These are phyloP conservation scores for Cladosporium velox DNA, from an alignment of 2,329 filamentous ascomycete species.

Conservation along the genomic window DNA sequence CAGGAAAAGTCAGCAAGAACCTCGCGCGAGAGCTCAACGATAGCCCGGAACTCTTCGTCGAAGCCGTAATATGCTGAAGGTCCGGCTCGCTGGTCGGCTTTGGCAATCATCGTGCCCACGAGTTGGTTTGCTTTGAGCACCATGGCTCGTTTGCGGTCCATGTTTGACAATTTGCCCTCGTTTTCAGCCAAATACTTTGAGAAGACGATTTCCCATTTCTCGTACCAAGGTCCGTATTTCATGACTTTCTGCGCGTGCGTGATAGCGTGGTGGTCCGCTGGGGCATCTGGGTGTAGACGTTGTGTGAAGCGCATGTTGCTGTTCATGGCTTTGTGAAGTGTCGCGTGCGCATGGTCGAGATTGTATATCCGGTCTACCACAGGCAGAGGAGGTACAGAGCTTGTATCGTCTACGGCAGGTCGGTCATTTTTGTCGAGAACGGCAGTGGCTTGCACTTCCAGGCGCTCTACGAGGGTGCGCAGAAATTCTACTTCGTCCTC, in stretches of 20 bases:
- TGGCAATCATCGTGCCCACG: constrained; percentile 37
- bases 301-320: constrained; percentile 39
- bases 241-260: constrained; percentile 36
- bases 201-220: constrained; percentile 35
- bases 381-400: constrained; percentile 31
- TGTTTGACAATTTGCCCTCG: constrained; percentile 32
- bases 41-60: constrained; percentile 37
- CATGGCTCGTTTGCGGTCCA: constrained; percentile 38
- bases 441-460: constrained; percentile 38
- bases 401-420: constrained; percentile 32
- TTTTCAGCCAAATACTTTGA: constrained; percentile 31
- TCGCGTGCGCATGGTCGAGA: constrained; percentile 37
- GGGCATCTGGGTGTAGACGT: constrained; percentile 33
- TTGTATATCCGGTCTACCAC: constrained; percentile 34
- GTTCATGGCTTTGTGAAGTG: constrained; percentile 36
- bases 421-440: constrained; percentile 35
- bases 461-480: constrained; percentile 35
- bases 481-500: constrained; percentile 38
- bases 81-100: constrained; percentile 36
- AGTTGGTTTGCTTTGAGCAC: constrained; percentile 40
- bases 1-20: constrained; percentile 37
- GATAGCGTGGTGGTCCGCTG: constrained; percentile 34
- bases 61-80: constrained; percentile 36
- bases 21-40: constrained; percentile 37
- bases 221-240: constrained; percentile 36